These are phyloP conservation scores for Schizonepeta tenuifolia DNA, from an alignment of 257 asterid genomes.

Conservation along the genomic window DNA sequence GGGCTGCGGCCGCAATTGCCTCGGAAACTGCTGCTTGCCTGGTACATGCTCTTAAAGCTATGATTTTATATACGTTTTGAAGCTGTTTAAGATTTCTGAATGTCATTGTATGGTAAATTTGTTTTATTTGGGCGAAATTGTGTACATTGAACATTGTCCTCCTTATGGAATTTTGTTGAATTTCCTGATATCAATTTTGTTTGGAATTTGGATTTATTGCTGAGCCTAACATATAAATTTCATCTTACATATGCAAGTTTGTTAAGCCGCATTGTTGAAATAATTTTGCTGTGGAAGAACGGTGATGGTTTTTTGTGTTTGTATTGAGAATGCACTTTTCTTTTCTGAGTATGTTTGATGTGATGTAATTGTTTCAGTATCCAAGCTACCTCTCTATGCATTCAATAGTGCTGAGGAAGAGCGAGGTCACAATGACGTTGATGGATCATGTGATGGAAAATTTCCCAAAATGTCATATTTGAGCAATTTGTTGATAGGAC, in stretches of 20 bases:
- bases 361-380: constrained; percentile 44
- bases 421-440: constrained; percentile 26
- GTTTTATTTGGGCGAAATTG: background rate
- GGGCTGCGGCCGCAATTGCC: constrained; percentile 68
- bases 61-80: background rate
- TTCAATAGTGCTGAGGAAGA: constrained; percentile 47
- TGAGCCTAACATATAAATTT: background rate
- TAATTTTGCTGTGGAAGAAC: background rate
- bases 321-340: background rate
- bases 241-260: background rate
- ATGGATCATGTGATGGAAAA: constrained; percentile 37
- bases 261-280: background rate
- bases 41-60: constrained; percentile 40
- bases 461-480: constrained; percentile 44
- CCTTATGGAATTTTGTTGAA: background rate
- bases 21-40: constrained; percentile 73
- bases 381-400: constrained; percentile 63
- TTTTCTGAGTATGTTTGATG: constrained; percentile 12
- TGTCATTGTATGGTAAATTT: background rate
- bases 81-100: background rate
- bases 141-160: background rate
- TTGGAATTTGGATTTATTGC: constrained; percentile 1
- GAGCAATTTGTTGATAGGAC: constrained; percentile 57
- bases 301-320: background rate
- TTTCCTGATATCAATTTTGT: background rate